A percentile compares a stretch with the other conserved stretches of the same genome.
phyloP scores from a whole-genome alignment of 2,329 filamentous ascomycete genomes.

The Talaromyces verruculosus region DNA sequence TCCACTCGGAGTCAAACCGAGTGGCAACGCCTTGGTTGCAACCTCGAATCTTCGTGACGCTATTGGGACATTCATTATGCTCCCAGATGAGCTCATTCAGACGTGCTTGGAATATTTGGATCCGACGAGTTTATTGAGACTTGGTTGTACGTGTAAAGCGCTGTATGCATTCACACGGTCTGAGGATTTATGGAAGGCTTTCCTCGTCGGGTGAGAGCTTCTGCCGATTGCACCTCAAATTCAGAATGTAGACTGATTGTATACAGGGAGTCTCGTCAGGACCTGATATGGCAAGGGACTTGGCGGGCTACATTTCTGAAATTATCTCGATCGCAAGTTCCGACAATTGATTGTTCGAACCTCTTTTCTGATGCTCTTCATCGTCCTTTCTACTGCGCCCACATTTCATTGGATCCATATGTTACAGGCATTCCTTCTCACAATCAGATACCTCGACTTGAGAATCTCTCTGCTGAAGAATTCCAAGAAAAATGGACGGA shows the following conservation, averaged over 20 bases:
- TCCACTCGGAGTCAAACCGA: slow-evolving; percentile 79
- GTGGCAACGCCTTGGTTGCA: slow-evolving; percentile 75
- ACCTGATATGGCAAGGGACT: slow-evolving; percentile 71
- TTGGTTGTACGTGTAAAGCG: slow-evolving; percentile 80
- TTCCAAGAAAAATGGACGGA: slow-evolving; percentile 76
- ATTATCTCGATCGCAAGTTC: slow-evolving; percentile 54
- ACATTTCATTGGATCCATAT: slow-evolving; percentile 68
- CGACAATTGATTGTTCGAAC: slow-evolving; percentile 67
- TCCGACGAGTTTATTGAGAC: slow-evolving; percentile 56
- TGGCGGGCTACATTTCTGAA: slow-evolving; percentile 79
- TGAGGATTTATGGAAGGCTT: slow-evolving; percentile 84
- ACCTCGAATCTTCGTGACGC: slow-evolving; percentile 64
- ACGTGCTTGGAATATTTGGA: slow-evolving; percentile 75
- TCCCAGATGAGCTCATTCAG: slow-evolving; percentile 80
- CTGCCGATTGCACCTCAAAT: neutral
- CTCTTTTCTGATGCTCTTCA: slow-evolving; percentile 90
- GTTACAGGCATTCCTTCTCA: slow-evolving; percentile 66
- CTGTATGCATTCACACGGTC: slow-evolving; percentile 79
- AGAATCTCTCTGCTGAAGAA: slow-evolving; percentile 67
- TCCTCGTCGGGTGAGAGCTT: slow-evolving; percentile 77
- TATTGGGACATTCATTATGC: slow-evolving; percentile 63
- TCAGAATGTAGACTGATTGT: neutral
- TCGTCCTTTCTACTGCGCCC: slow-evolving; percentile 84
- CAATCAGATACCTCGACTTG: slow-evolving; percentile 72
- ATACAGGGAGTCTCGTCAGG: slow-evolving; percentile 25